Percentiles rank a stretch among this genome's conserved stretches.
These are phyloP conservation scores for Lactarius vividus DNA, from an alignment of 768 basidiomycete species.

Conservation along the genomic window DNA sequence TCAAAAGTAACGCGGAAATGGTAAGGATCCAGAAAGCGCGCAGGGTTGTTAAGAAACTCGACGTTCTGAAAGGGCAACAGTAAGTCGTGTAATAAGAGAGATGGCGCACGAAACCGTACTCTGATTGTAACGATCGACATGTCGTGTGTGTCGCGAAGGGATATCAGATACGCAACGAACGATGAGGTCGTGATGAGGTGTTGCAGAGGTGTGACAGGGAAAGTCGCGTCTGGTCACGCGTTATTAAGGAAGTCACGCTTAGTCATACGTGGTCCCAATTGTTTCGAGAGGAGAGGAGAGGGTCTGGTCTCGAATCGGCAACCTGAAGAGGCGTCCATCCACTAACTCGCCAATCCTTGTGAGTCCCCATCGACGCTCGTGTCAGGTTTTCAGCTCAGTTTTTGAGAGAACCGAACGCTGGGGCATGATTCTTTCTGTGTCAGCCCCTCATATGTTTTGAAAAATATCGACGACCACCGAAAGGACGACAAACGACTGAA, in stretches of 20 bases:
- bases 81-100: background rate
- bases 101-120: conserved; percentile 4
- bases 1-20: conserved; percentile 96
- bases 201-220: conserved; percentile 1
- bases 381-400: background rate
- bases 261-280: background rate
- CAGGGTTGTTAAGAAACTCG: conserved; percentile 91
- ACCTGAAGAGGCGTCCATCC: conserved; percentile 8
- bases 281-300: background rate
- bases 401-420: background rate
- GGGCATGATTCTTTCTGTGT: conserved; percentile 6
- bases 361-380: background rate
- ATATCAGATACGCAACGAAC: conserved; percentile 2
- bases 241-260: background rate
- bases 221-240: conserved; percentile 23
- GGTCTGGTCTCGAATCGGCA: conserved; percentile 9
- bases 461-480: conserved; percentile 10
- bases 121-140: conserved; percentile 31
- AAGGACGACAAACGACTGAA: conserved; percentile 11
- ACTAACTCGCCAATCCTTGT: conserved; percentile 5
- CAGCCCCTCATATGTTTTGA: conserved; percentile 10
- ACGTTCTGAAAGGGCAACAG: conserved; percentile 54
- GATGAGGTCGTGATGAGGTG: background rate
- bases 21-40: conserved; percentile 87
- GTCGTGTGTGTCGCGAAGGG: background rate